Base-by-base conservation (phyloP, 257 asterid genomes). In the Nicotiana undulata region DNA sequence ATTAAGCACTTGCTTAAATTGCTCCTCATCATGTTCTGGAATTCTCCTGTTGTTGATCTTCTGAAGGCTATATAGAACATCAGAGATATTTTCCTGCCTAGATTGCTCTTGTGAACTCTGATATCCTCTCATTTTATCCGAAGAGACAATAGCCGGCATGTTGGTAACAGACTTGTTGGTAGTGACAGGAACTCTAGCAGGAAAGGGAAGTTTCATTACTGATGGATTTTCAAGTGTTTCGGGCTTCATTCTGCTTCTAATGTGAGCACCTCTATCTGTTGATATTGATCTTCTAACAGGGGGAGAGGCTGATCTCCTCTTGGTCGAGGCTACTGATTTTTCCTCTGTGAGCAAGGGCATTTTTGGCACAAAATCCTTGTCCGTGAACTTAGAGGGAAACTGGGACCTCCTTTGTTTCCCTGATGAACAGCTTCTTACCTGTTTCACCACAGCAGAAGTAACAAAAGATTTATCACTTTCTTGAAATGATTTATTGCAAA, bases 221-320 rank as follows among this genome's bases (percentile, higher is more conserved):
- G 94, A 90, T 18, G 86, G 86, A 75, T 88, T 92, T 16, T 94
- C 98, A 67, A 80, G 85, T 31, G 85, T 79, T 68, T 91, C 94
- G 0, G 94, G 63, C 81, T 85, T 93, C 32, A 78, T 75, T 86
- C 90, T 88, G 49, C 87, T 87, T 86, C 81, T 90, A 32, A 85
- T 34, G 22, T 74, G 81, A 58, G 92, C 84, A 59, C 89, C 92
- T 88, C 97, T 90, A 75, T 91, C 98, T 20, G 96, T 90, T 82
- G 98, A 93, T 77, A 89, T 85, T 83, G 98, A 94, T 90, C 98
- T 91, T 83, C 93, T 90, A 34, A 89, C 77, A 1, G 98, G 96
- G 65, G 98, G 97, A 11, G 98, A 94, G 40, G 97, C 93, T 84
- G 88, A 90, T 84, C 94, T 89, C 67, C 89, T 79, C 81, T 85